Base-by-base conservation (phyloP, 2,329 filamentous ascomycete genomes). In the Mycocentrospora acerina region DNA sequence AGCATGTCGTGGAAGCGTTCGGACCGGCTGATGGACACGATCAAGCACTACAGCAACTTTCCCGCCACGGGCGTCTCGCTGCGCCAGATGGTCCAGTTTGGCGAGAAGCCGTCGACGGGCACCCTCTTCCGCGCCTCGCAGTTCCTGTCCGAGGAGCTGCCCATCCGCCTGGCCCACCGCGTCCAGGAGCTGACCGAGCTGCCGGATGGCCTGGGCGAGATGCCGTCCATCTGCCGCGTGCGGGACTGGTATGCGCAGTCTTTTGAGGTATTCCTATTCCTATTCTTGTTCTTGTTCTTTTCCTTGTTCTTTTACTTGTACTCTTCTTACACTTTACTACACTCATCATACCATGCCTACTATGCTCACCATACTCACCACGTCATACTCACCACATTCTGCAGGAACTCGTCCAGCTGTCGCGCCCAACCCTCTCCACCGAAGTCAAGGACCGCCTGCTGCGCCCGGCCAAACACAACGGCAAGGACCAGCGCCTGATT, bases 231-330 rank as follows among this genome's bases (percentile, higher is more conserved):
- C 54, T 84, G 85, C 67, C 89, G 85, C 62, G 93, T 98, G 54
- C 86, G 90, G 67, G 90, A 97, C 63, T 98, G 93, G 93, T 98
- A 98, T 69, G 93, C 91, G 50, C 93, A 98, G 74, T 98, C 93
- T 35, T 98, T 98, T 63, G 93, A 98, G 82, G 90, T 95, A 80
- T 57, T 79, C 66, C 31, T 11, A 12, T 12, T 5, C 25, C 5
- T 14, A 12, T 6, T 14, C 22, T 16, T 19, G 39, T 37, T 39
- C 29, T 40, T 17, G 35, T 22, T 33, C 14, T 39, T 26, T 35
- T 63, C n/a, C n/a, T n/a, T n/a, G n/a, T n/a, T n/a, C n/a, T n/a
- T n/a, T n/a, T n/a, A n/a, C n/a, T n/a, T n/a, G n/a, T n/a, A n/a
- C n/a, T n/a, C n/a, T n/a, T n/a, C n/a, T n/a, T n/a, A n/a, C n/a